These are phyloP conservation scores for Erysimum cheiranthoides DNA, from an alignment of 345 rosid genomes.

Conservation along the genomic window DNA sequence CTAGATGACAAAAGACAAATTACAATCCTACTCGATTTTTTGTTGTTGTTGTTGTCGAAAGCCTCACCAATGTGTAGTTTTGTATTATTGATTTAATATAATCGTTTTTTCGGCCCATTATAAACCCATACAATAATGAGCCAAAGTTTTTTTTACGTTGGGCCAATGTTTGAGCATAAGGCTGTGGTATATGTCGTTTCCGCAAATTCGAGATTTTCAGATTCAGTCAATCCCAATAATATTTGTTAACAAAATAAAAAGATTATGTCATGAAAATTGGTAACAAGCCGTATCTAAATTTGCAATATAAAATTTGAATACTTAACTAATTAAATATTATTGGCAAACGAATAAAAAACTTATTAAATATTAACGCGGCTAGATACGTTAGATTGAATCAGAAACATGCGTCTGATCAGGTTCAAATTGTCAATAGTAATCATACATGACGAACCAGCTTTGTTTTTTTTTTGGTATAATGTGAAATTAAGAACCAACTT, in stretches of 20 bases:
- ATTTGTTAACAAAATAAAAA: background rate
- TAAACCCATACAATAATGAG: background rate
- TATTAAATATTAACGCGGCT: background rate
- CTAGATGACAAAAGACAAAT: background rate
- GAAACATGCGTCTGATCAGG: background rate
- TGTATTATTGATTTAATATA: background rate
- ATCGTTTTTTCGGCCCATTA: background rate
- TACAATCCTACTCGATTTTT: background rate
- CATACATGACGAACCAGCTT: background rate
- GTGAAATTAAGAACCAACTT: slow-evolving; percentile 19
- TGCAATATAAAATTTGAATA: background rate
- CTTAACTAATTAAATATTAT: background rate
- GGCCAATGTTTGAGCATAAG: background rate
- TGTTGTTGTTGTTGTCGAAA: background rate
- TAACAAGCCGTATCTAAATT: background rate
- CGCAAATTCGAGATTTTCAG: background rate
- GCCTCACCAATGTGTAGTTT: background rate
- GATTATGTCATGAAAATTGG: background rate
- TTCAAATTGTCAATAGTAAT: background rate
- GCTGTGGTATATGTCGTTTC: background rate
- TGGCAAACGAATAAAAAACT: no score
- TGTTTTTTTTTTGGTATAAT: slow-evolving; percentile 15
- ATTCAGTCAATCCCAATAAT: background rate
- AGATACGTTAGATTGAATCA: background rate
- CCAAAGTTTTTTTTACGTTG: background rate